These are phyloP conservation scores for Simplicillium aogashimaense DNA, from an alignment of 2,329 filamentous ascomycete species.

Conservation along the genomic window DNA sequence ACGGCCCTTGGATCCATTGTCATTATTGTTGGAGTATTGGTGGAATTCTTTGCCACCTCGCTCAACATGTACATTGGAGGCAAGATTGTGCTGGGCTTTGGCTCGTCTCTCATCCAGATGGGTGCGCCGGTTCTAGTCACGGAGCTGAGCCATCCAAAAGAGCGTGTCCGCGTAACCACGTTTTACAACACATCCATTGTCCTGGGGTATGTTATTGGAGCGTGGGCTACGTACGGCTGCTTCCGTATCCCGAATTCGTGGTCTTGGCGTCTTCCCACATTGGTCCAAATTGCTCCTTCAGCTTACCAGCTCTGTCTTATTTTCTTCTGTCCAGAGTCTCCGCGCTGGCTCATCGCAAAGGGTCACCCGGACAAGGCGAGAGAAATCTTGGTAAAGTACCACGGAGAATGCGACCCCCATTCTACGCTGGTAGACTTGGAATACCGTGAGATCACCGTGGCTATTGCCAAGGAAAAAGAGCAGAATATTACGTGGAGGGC, in stretches of 20 bases:
- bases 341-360: constrained; percentile 41
- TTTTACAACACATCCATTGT: constrained; percentile 31
- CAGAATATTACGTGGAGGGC: constrained; percentile 31
- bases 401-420: constrained; percentile 37
- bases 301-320: constrained; percentile 31
- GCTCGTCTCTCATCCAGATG: constrained; percentile 27
- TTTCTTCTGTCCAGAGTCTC: constrained; percentile 39
- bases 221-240: constrained; percentile 25
- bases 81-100: constrained; percentile 25
- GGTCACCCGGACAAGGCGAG: constrained; percentile 33
- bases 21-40: constrained; percentile 24
- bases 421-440: constrained; percentile 37
- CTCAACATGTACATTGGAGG: constrained; percentile 27
- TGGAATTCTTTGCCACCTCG: constrained; percentile 23
- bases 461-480: constrained; percentile 31
- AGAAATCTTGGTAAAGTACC: constrained; percentile 29
- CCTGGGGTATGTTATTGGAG: constrained; percentile 25
- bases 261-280: constrained; percentile 42
- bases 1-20: constrained; percentile 26
- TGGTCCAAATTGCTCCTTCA: constrained; percentile 38
- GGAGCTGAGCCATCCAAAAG: constrained; percentile 29
- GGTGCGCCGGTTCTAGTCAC: constrained; percentile 31
- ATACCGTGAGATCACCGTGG: constrained; percentile 36
- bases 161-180: constrained; percentile 25
- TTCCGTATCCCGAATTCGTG: constrained; percentile 21